These are phyloP conservation scores for Podosphaera xanthii DNA, from an alignment of 2,329 filamentous ascomycete species.

Conservation along the genomic window DNA sequence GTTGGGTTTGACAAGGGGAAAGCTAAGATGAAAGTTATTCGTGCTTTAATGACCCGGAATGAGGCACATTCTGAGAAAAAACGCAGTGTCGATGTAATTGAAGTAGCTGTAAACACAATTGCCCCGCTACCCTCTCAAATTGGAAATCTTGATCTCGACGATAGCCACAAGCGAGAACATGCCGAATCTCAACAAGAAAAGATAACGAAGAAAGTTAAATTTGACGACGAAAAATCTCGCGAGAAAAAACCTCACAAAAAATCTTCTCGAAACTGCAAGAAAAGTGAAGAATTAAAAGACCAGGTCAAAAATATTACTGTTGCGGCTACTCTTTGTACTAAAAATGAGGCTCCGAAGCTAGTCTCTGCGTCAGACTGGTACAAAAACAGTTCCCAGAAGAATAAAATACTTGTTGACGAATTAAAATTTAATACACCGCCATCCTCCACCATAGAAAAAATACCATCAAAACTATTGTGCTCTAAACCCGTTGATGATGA, in stretches of 20 bases:
- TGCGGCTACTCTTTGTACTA: background rate
- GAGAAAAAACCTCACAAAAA: background rate
- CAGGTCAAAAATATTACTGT: too few relatives aligned
- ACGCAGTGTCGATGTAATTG: background rate
- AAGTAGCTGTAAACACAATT: background rate
- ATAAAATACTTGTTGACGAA: background rate
- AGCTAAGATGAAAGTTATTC: too few relatives aligned
- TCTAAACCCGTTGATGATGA: too few relatives aligned
- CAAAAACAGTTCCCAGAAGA: background rate
- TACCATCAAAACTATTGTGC: too few relatives aligned
- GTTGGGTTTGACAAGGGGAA: too few relatives aligned
- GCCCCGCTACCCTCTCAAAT: background rate
- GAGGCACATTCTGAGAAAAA: background rate
- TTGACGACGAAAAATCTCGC: background rate
- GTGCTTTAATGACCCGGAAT: too few relatives aligned
- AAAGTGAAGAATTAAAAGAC: background rate
- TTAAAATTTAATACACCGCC: too few relatives aligned
- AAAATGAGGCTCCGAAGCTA: background rate
- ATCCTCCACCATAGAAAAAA: too few relatives aligned
- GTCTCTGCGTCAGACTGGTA: background rate
- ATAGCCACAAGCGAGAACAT: background rate
- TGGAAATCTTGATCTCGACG: background rate
- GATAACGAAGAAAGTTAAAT: background rate
- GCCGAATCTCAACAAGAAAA: background rate
- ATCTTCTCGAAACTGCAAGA: background rate